A percentile compares a stretch with the other conserved stretches of the same genome.
phyloP scores from a whole-genome alignment of 331 rosid species.

The Telfairia occidentalis region DNA sequence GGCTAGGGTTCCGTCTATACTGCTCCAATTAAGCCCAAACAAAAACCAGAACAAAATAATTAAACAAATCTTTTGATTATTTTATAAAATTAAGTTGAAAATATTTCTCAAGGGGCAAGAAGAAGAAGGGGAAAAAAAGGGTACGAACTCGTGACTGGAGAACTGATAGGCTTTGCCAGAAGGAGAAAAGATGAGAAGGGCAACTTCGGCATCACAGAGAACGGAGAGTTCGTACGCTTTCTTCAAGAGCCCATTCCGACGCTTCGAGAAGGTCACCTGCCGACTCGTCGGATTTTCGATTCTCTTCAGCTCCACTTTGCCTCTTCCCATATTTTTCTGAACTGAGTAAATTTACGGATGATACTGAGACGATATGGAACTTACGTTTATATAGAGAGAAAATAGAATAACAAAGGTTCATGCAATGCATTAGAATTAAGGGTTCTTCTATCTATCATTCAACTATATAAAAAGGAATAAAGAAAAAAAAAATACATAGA shows the following conservation, averaged over 20 bases:
- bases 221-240: constrained; percentile 45
- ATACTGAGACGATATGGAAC: too few relatives aligned
- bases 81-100: background rate
- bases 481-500: background rate
- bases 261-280: constrained; percentile 41
- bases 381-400: too few relatives aligned
- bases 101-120: background rate
- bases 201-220: constrained; percentile 42
- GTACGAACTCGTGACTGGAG: constrained; percentile 40
- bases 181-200: constrained; percentile 32
- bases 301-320: constrained; percentile 44
- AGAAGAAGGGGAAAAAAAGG: background rate
- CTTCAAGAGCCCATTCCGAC: constrained; percentile 40
- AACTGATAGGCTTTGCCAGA: constrained; percentile 32
- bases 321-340: constrained; percentile 38
- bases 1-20: constrained; percentile 32
- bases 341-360: too few relatives aligned
- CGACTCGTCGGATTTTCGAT: constrained; percentile 39
- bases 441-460: background rate
- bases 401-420: too few relatives aligned
- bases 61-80: background rate
- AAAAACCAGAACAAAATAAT: background rate
- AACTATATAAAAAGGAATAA: background rate
- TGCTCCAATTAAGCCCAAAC: constrained; percentile 13
- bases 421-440: background rate